Base-by-base conservation (phyloP, 345 rosid species). In the Arabidopsis arenosa region DNA sequence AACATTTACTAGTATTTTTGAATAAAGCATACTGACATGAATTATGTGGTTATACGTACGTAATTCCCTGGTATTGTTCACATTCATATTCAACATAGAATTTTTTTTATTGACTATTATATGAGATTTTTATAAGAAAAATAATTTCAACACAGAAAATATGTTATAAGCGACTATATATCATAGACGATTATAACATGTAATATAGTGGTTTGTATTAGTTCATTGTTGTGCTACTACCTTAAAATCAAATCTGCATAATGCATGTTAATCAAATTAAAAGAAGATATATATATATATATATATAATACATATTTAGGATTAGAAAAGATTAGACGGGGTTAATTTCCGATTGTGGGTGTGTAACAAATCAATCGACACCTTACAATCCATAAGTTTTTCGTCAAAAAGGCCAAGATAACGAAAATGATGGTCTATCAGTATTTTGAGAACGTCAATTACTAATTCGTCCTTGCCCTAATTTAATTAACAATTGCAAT, bases 401-500 rank as follows among this genome's bases (percentile, higher is more conserved):
- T 18, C 28, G 36, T 32, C 48, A 43, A 73, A 43, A 64, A 54
- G 45, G 56, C 48, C 56, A 55, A 64, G 56, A 64, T 73, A 44
- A 65, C 72, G 71, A 74, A 74, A 64, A 28, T 0, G 64, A 64
- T 44, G 26, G 39, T 74, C 77, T 33, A 55, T 37, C 77, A 54
- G 18, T 74, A 51, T 35, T 55, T 64, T 55, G 45, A 4, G 37
- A 64, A 55, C 36, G 47, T 35, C 21, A 65, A 45, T 32, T 54
- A 73, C 47, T 54, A 18, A 35, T 21, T 52, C 53, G 39, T 52
- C 63, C 21, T 54, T 52, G 14, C 15, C 41, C 45, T 52, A 30
- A 9, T 63, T 53, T 63, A 63, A 43, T 5, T 30, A 51, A 51
- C 43, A 51, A 33, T 54, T 45, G 37, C 7, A 28, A 0, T 8